Percentiles rank a stretch among this genome's conserved stretches.
Conservation (phyloP, 2,329 filamentous ascomycete species). For the Aspergillus terreus region DNA sequence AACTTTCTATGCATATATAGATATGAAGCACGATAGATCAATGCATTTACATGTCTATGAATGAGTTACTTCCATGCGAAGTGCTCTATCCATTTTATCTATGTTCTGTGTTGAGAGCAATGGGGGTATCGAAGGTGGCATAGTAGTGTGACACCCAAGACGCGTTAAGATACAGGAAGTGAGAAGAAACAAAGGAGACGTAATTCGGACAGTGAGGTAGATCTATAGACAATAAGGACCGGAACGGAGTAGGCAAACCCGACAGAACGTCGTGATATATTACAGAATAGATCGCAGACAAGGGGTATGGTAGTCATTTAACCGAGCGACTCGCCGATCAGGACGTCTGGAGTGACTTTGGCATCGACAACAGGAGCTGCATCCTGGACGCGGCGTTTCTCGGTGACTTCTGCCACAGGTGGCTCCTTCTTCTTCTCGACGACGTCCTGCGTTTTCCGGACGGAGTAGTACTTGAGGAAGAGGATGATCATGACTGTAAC, state of each 20-base stretch:
- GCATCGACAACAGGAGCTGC: conserved; percentile 15
- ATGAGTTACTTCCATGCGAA: too few relatives aligned
- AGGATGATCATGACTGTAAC: conserved; percentile 45
- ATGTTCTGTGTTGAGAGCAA: too few relatives aligned
- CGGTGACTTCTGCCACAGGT: conserved; percentile 26
- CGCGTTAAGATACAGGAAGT: too few relatives aligned
- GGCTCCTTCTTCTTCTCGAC: conserved; percentile 34
- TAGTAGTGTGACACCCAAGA: too few relatives aligned
- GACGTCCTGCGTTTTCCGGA: conserved; percentile 33
- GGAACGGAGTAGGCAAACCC: background rate
- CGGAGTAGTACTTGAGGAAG: conserved; percentile 44
- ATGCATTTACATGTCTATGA: too few relatives aligned
- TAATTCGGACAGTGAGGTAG: background rate
- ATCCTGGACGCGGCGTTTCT: conserved; percentile 13
- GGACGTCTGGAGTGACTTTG: conserved; percentile 12
- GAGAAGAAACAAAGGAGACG: too few relatives aligned
- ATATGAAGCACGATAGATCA: background rate
- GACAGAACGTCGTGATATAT: too few relatives aligned
- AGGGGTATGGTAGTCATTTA: conserved; percentile 4
- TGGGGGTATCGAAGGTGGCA: too few relatives aligned
- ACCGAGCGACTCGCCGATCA: conserved; percentile 30
- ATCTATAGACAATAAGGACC: background rate
- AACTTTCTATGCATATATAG: background rate
- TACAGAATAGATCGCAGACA: background rate
- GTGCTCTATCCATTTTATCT: too few relatives aligned